These are phyloP conservation scores for Onygena corvina DNA, from an alignment of 2,329 filamentous ascomycete species.

Conservation along the genomic window DNA sequence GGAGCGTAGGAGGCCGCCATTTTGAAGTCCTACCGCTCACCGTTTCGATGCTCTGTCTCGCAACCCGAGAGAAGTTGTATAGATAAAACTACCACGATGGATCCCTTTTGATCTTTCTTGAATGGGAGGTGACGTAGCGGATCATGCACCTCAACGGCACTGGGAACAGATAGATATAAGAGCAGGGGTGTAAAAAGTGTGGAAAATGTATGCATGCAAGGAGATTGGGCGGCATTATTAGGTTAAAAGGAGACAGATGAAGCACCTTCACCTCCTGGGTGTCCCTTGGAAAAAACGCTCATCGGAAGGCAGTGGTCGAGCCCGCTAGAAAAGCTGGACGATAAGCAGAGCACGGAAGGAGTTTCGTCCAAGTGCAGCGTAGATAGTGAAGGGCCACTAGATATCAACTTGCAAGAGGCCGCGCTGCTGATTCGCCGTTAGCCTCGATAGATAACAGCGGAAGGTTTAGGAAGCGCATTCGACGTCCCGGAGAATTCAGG, in stretches of 20 bases:
- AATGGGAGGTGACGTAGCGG: not conserved
- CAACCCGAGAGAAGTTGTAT: not conserved
- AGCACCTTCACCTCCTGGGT: not conserved
- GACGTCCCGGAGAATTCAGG: not conserved
- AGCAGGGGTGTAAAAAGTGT: not conserved
- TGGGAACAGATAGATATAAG: not conserved
- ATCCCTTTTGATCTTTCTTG: not conserved
- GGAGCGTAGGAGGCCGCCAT: slow-evolving; percentile 18
- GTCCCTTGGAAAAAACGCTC: slow-evolving; percentile 2
- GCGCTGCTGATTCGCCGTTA: slow-evolving; percentile 1
- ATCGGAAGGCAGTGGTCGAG: not conserved
- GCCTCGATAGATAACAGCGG: slow-evolving; percentile 3
- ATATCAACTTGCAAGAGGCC: not conserved
- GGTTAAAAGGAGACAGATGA: not conserved
- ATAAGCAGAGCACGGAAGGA: not conserved
- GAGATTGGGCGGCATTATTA: not conserved
- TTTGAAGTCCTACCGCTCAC: not conserved
- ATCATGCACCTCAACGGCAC: not conserved
- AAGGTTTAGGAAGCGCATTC: slow-evolving; percentile 1
- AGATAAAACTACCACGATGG: not conserved
- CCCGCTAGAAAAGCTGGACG: not conserved
- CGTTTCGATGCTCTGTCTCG: not conserved
- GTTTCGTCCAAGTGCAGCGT: not conserved
- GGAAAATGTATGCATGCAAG: not conserved
- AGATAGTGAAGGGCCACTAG: not conserved